Evolutionary conservation across 75 land plant species (phyloP).

Genomic region (Pinus albicaulis): DNA sequence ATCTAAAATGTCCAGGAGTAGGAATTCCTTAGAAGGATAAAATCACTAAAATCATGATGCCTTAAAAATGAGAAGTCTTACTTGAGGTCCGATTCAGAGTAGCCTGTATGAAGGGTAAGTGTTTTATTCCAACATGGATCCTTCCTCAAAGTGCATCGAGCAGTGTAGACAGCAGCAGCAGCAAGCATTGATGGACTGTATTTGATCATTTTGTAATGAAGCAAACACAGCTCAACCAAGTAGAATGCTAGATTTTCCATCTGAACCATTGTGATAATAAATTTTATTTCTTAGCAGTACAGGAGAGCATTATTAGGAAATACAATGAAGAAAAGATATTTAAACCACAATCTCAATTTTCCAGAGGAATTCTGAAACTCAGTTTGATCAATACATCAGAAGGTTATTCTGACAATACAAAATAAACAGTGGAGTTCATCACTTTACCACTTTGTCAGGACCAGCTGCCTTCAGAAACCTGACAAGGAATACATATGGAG

Average conservation of each 20-base stretch:
- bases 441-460: constrained; percentile 53
- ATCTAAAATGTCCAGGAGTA: too few species aligned
- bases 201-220: constrained; percentile 58
- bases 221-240: constrained; percentile 70
- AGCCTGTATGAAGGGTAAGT: constrained; percentile 75
- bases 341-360: background rate
- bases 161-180: constrained; percentile 87
- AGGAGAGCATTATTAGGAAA: background rate
- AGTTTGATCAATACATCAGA: background rate
- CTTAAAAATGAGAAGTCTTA: constrained; percentile 18
- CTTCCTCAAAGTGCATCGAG: constrained; percentile 58
- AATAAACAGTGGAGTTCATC: background rate
- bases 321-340: background rate
- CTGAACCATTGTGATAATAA: constrained; percentile 14
- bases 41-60: background rate
- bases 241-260: constrained; percentile 69
- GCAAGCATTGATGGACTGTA: constrained; percentile 74
- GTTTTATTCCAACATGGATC: constrained; percentile 68
- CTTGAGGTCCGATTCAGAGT: constrained; percentile 62
- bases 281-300: too few species aligned
- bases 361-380: background rate
- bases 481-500: constrained; percentile 77
- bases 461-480: constrained; percentile 80
- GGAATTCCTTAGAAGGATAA: background rate
- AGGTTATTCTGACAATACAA: constrained; percentile 11